Evolutionary conservation across 2,329 filamentous ascomycete species (phyloP), one percentile per base, ranked within the genome.

Genomic region (Colletotrichum karsti): DNA sequence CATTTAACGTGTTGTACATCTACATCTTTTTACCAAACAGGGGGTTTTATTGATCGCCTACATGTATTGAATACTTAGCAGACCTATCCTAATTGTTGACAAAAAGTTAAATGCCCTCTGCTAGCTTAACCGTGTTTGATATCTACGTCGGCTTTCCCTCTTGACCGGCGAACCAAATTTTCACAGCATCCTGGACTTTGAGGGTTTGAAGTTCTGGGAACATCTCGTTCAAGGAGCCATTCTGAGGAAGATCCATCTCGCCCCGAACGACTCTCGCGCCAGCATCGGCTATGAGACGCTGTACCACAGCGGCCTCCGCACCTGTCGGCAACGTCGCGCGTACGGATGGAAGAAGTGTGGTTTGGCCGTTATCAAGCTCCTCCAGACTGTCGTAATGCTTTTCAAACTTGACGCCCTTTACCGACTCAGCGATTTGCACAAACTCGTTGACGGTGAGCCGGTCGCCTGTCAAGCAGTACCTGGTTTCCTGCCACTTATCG

Each of bases 281-380:
- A 50, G 46, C 22, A n/a, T n/a, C 22, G 0, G 22, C 46, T 8
- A n/a, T n/a, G n/a, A n/a, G n/a, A n/a, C n/a, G n/a, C n/a, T n/a
- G n/a, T n/a, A n/a, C n/a, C n/a, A n/a, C n/a, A n/a, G n/a, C n/a
- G n/a, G n/a, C n/a, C n/a, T n/a, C n/a, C n/a, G n/a, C n/a, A n/a
- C n/a, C n/a, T n/a, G n/a, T n/a, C n/a, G n/a, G n/a, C n/a, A n/a
- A n/a, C n/a, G n/a, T n/a, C n/a, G n/a, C n/a, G n/a, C n/a, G n/a
- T n/a, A n/a, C n/a, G n/a, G 46, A 28, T 12, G 46, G 15, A 26
- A 50, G 46, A 12, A 50, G 46, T 1, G 4, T 15, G 20, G 15
- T 50, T n/a, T n/a, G n/a, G 0, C 46, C 22, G 0, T 18, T 7
- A 26, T 50, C 15, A 0, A 50, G 20, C 22, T 28, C 0, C n/a